These are phyloP conservation scores for Porcisia hertigi DNA, from an alignment of 208 protist species.

Conservation along the genomic window DNA sequence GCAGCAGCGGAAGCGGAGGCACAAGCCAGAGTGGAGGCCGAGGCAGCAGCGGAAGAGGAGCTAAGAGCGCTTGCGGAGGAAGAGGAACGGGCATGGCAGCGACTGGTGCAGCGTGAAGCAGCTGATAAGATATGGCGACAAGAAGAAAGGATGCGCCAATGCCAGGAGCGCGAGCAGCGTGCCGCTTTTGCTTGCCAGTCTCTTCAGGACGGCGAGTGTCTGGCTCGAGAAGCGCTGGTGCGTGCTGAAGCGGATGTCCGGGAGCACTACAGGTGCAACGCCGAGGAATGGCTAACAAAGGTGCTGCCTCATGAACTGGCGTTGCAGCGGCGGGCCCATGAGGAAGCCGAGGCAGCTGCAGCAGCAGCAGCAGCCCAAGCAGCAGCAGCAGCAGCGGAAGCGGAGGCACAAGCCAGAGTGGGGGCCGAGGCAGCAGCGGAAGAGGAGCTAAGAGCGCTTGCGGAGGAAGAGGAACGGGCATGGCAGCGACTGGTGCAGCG, in stretches of 20 bases:
- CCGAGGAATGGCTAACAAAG: conserved; percentile 16
- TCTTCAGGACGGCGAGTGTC: conserved; percentile 19
- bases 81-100: conserved; percentile 9
- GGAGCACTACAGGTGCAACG: conserved; percentile 22
- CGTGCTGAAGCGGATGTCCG: conserved; percentile 26
- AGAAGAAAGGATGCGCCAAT: background rate
- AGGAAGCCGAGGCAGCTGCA: conserved; percentile 10
- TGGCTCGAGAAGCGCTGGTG: conserved; percentile 31
- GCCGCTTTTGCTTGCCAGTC: conserved; percentile 7
- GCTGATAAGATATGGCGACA: conserved; percentile 5
- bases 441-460: too few species aligned
- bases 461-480: too few species aligned
- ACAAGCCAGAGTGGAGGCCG: background rate
- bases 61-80: background rate
- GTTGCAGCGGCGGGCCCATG: background rate
- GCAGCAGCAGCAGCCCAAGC: background rate
- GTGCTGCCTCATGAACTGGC: conserved; percentile 15
- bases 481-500: too few species aligned
- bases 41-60: background rate
- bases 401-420: background rate
- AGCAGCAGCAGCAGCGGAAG: background rate
- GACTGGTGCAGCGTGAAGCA: conserved; percentile 7
- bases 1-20: background rate
- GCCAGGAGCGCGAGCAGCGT: conserved; percentile 18
- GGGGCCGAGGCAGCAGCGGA: background rate